Percentiles rank a stretch among this genome's conserved stretches.
Conservation (phyloP, 1,139 yeast genomes). For the Lodderomyces jiufengensis region DNA sequence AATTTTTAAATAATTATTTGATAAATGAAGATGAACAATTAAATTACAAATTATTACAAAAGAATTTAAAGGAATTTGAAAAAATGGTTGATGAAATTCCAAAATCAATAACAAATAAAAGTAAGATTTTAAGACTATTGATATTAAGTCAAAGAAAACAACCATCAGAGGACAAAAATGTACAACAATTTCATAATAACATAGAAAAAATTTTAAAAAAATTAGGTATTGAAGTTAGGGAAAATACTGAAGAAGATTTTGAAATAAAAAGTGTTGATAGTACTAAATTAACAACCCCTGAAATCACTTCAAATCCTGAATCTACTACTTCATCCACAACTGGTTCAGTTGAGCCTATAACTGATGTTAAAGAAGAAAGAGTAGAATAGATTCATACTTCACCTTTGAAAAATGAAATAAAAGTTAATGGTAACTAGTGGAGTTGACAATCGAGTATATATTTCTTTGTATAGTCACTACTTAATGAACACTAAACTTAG, state of each 20-base stretch:
- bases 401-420: conserved; percentile 4
- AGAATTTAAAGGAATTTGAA: conserved; percentile 18
- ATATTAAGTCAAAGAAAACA: conserved; percentile 29
- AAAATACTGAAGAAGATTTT: conserved; percentile 17
- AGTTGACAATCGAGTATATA: too few species aligned
- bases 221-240: conserved; percentile 18
- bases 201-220: conserved; percentile 22
- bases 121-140: conserved; percentile 30
- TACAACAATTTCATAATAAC: conserved; percentile 15
- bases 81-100: conserved; percentile 24
- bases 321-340: too few species aligned
- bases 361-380: background rate
- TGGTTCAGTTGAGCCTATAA: background rate
- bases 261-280: conserved; percentile 1
- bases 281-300: conserved; percentile 3
- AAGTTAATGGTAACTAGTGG: background rate
- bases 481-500: too few species aligned
- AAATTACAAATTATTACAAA: conserved; percentile 7
- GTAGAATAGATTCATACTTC: conserved; percentile 1
- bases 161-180: conserved; percentile 11
- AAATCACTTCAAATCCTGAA: too few species aligned
- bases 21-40: conserved; percentile 17
- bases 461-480: too few species aligned
- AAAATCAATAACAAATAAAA: conserved; percentile 26
- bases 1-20: conserved; percentile 16